Percentiles rank a stretch among this genome's conserved stretches.
These are phyloP conservation scores for Myxozyma neotropica DNA, from an alignment of 805 yeast species.

Conservation along the genomic window DNA sequence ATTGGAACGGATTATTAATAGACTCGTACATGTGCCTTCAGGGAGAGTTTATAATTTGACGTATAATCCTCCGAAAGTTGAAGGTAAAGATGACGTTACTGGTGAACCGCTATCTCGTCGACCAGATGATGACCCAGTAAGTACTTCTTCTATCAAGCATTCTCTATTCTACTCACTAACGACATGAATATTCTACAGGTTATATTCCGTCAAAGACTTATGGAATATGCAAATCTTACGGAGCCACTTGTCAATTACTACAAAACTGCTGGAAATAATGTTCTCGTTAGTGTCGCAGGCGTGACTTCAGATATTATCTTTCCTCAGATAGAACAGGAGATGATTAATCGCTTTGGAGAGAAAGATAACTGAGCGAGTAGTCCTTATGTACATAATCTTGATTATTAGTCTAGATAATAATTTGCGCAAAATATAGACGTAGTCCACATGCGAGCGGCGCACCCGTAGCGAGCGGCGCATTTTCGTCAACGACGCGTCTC, in stretches of 20 bases:
- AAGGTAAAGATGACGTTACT: conserved; percentile 83
- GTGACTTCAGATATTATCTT: conserved; percentile 81
- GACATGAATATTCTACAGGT: conserved; percentile 40
- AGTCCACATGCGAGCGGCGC: too few relatives aligned
- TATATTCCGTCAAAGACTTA: conserved; percentile 68
- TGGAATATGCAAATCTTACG: conserved; percentile 59
- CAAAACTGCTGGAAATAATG: conserved; percentile 49
- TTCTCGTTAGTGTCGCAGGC: conserved; percentile 61
- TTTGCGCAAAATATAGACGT: too few relatives aligned
- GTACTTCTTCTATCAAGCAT: too few relatives aligned
- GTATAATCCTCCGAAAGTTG: conserved; percentile 84
- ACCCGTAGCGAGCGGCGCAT: too few relatives aligned
- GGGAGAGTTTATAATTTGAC: conserved; percentile 85
- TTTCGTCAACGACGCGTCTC: too few relatives aligned
- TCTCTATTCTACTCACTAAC: not conserved
- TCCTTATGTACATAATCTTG: too few relatives aligned
- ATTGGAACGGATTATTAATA: conserved; percentile 73
- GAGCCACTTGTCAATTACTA: conserved; percentile 71
- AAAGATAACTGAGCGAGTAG: too few relatives aligned
- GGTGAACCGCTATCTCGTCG: conserved; percentile 84
- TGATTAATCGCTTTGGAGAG: conserved; percentile 43
- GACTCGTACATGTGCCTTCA: conserved; percentile 82
- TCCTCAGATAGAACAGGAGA: conserved; percentile 60
- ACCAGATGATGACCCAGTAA: conserved; percentile 70
- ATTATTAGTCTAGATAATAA: too few relatives aligned